These are phyloP conservation scores for Mentha longifolia DNA, from an alignment of 257 asterid genomes.

Conservation along the genomic window DNA sequence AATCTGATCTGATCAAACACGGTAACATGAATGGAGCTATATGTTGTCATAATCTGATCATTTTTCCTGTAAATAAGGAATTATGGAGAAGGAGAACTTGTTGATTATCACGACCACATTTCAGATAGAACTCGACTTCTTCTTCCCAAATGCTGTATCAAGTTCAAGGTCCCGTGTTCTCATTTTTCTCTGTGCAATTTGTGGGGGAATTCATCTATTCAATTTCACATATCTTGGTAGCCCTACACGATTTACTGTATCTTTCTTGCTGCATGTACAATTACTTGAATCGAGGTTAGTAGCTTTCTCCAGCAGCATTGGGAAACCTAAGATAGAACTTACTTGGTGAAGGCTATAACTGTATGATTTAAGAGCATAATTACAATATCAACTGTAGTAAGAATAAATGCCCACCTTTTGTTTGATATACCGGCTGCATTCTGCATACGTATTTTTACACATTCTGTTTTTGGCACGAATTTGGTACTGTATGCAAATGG, in stretches of 20 bases:
- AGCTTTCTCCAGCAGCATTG: slow-evolving; percentile 19
- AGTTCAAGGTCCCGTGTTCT: background rate
- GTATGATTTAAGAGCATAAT: slow-evolving; percentile 23
- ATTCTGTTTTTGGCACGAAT: background rate
- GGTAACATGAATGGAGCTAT: background rate
- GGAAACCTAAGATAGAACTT: slow-evolving; percentile 12
- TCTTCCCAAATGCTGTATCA: background rate
- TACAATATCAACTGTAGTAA: background rate
- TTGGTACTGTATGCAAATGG: background rate
- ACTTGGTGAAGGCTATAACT: slow-evolving; percentile 23
- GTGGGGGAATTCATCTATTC: slow-evolving; percentile 32
- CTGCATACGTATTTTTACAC: background rate
- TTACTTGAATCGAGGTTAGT: slow-evolving; percentile 29
- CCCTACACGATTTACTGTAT: slow-evolving; percentile 16
- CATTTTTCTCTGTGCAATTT: background rate
- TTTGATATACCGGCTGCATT: background rate
- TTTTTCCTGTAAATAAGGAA: slow-evolving; percentile 24
- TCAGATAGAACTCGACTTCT: slow-evolving; percentile 11
- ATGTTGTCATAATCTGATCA: background rate
- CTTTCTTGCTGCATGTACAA: slow-evolving; percentile 28
- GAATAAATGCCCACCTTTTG: slow-evolving; percentile 10
- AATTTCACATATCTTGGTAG: slow-evolving; percentile 28
- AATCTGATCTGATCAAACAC: background rate
- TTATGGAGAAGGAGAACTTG: background rate
- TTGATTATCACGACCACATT: background rate